These are phyloP conservation scores for Kwoniella bestiolae DNA, from an alignment of 768 basidiomycete genomes.

Conservation along the genomic window DNA sequence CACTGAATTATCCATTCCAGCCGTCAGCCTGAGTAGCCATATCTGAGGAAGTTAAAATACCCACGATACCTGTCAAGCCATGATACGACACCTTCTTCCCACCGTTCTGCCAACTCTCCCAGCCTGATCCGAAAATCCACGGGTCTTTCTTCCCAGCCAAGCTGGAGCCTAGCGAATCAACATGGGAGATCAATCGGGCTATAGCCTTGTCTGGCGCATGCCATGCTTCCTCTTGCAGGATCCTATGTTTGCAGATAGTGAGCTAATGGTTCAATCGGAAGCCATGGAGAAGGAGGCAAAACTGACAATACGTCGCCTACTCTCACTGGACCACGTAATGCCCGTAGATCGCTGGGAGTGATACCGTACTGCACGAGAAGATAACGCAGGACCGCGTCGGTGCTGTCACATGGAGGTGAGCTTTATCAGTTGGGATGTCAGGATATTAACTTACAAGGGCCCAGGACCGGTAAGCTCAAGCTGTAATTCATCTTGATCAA, in stretches of 20 bases:
- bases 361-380: constrained; percentile 33
- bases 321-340: constrained; percentile 23
- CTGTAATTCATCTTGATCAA: neutral
- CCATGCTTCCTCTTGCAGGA: constrained; percentile 30
- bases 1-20: neutral
- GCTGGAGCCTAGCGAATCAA: constrained; percentile 1
- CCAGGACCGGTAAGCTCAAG: constrained; percentile 35
- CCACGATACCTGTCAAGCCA: constrained; percentile 28
- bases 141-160: constrained; percentile 9
- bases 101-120: constrained; percentile 24
- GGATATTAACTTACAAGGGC: constrained; percentile 21
- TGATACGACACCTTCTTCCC: constrained; percentile 29
- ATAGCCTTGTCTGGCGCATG: constrained; percentile 27
- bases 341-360: constrained; percentile 18
- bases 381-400: constrained; percentile 36
- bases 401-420: constrained; percentile 6
- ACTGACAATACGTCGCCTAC: constrained; percentile 36
- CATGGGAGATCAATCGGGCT: constrained; percentile 4
- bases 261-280: neutral
- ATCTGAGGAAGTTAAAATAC: neutral
- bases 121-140: constrained; percentile 27
- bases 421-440: constrained; percentile 7
- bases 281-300: too few relatives aligned
- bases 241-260: constrained; percentile 5
- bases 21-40: neutral